Base-by-base conservation (phyloP, 805 yeast species). In the Teunomyces atbi region DNA sequence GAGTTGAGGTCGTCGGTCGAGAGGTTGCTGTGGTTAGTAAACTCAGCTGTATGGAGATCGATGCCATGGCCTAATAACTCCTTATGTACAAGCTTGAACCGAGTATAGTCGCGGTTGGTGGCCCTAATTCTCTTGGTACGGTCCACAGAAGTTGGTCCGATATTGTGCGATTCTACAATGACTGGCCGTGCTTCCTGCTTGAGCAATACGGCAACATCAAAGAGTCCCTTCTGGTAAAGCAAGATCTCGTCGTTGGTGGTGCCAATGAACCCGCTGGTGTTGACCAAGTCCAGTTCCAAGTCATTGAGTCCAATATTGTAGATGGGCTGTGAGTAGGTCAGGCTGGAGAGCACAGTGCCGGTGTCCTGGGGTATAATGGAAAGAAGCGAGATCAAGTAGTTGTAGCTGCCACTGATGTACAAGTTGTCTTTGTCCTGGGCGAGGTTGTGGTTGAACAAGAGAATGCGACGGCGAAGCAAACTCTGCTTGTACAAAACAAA, bases 221-320 rank as follows among this genome's bases (percentile, higher is more conserved):
- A 84, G 3, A 81, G 52, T 8, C 69, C 65, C 12, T 57, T 57
- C 52, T 82, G 84, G 49, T 75, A 79, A 55, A 82, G 66, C 27
- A 86, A 63, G 19, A 86, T 78, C 37, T 79, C 83, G 57, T 86
- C 95, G 18, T 84, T 77, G 1, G 92, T 83, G 5, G 80, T 70
- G 2, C 84, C 90, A 33, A 84, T 67, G 53, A 66, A 83, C 1
- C 79, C 76, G 12, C 57, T 51, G n/a, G 49, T 40, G 26, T 53
- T 42, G 2, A 54, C 19, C 33, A 63, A 50, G 8, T 49, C 44
- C 30, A 44, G 45, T 6, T 45, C 44, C 74, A 73, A 42, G 59
- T 86, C 92, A 44, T 76, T 74, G 27, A 86, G 74, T 16, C 86
- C 81, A 23, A 86, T 74, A 45, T 80, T 81, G 62, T 79, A 86